phyloP scores from a whole-genome alignment of 495 filamentous ascomycete species.

The Penicillium cinerascens region DNA sequence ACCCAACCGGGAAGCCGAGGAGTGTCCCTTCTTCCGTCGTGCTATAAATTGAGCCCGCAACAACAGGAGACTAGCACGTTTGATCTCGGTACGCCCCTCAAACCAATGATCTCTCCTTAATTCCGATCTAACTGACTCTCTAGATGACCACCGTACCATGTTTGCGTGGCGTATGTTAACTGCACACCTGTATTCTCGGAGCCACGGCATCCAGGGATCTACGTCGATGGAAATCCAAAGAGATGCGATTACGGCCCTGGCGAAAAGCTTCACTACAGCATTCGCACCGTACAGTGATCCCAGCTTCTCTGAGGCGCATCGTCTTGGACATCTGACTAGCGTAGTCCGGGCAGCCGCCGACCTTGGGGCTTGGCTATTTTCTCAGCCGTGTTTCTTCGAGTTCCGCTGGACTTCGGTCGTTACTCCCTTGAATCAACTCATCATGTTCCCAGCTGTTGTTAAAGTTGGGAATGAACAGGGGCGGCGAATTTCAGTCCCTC shows the following conservation, averaged over 20 bases:
- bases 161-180: slow-evolving; percentile 31
- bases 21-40: slow-evolving; percentile 14
- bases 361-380: slow-evolving; percentile 25
- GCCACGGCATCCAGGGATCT: neutral
- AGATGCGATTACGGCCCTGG: slow-evolving; percentile 5
- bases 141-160: slow-evolving; percentile 4
- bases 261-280: slow-evolving; percentile 12
- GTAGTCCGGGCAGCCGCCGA: slow-evolving; percentile 15
- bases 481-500: slow-evolving; percentile 9
- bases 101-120: neutral
- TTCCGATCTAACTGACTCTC: neutral
- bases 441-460: slow-evolving; percentile 16
- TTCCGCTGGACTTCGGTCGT: slow-evolving; percentile 13
- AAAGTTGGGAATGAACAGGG: slow-evolving; percentile 24
- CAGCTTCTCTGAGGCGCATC: slow-evolving; percentile 8
- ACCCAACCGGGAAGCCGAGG: slow-evolving; percentile 12
- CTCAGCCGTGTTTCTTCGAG: slow-evolving; percentile 24
- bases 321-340: slow-evolving; percentile 13
- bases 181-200: slow-evolving; percentile 11
- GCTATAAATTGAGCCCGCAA: slow-evolving; percentile 3
- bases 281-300: slow-evolving; percentile 21
- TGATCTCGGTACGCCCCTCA: neutral
- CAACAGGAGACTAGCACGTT: neutral
- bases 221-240: neutral
- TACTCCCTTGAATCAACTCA: neutral